Evolutionary conservation across 345 rosid species (phyloP).

Genomic region (Reutealis trisperma): DNA sequence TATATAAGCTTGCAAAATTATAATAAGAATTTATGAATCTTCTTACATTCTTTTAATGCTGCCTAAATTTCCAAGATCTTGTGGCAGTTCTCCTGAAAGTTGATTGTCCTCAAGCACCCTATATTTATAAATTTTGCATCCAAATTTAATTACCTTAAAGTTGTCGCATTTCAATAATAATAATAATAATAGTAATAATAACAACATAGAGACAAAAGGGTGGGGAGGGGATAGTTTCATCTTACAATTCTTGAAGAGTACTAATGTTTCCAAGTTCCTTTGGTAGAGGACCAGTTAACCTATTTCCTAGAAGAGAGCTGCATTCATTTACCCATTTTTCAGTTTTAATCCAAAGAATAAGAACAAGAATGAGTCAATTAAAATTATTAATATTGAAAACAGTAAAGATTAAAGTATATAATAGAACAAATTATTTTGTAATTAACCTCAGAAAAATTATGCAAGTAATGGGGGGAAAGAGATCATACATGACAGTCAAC

Average conservation of each 20-base stretch:
- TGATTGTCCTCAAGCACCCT: constrained; percentile 34
- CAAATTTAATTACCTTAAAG: too few species aligned
- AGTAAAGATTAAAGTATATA: too few species aligned
- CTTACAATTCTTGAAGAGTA: constrained; percentile 47
- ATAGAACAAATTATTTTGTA: too few species aligned
- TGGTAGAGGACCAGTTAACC: constrained; percentile 50
- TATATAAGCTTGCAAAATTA: too few species aligned
- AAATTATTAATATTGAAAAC: too few species aligned
- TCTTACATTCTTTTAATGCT: constrained; percentile 19
- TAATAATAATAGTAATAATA: too few species aligned
- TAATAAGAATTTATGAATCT: too few species aligned
- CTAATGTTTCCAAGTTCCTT: constrained; percentile 47
- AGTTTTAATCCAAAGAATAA: neutral
- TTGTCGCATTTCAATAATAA: too few species aligned
- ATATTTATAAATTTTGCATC: too few species aligned
- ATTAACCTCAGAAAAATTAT: neutral
- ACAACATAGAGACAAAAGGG: too few species aligned
- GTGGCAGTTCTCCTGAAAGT: constrained; percentile 38
- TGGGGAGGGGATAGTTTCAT: neutral
- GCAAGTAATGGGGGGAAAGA: too few species aligned
- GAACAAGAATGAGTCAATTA: neutral
- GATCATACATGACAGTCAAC: constrained; percentile 34
- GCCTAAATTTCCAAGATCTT: constrained; percentile 34
- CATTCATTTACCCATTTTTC: neutral
- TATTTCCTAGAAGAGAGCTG: constrained; percentile 50